Conservation (phyloP, 129 eudicot species). For the Helianthus tuberosus region DNA sequence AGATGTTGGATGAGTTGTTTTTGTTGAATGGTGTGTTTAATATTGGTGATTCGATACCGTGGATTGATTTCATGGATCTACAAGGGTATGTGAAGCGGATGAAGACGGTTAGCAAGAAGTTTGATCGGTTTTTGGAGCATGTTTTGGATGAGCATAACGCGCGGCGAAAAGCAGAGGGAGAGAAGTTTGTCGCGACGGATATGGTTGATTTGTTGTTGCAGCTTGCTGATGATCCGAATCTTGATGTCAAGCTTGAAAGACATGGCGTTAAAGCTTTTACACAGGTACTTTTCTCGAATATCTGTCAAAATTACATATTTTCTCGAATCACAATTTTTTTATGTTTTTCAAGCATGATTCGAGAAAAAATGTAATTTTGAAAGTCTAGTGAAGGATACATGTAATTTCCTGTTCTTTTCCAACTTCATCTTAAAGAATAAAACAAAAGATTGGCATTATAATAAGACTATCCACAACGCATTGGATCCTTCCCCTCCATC, state of each 20-base stretch:
- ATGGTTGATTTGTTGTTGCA: constrained; percentile 89
- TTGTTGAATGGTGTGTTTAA: constrained; percentile 79
- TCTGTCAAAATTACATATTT: no score
- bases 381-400: no score
- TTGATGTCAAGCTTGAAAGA: constrained; percentile 86
- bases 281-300: constrained; percentile 43
- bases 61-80: constrained; percentile 61
- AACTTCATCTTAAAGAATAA: no score
- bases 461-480: no score
- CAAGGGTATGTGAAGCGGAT: constrained; percentile 85
- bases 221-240: constrained; percentile 72
- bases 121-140: constrained; percentile 80
- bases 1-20: constrained; percentile 78
- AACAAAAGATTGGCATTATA: no score
- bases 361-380: no score
- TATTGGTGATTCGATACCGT: constrained; percentile 80
- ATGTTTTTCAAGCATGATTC: no score
- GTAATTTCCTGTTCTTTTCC: no score
- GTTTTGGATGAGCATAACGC: constrained; percentile 69
- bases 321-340: no score
- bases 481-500: no score
- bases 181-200: constrained; percentile 50
- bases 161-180: constrained; percentile 37
- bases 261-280: constrained; percentile 91
- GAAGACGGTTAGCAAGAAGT: constrained; percentile 70